Evolutionary conservation across 2,329 filamentous ascomycete species (phyloP), one percentile per base, ranked within the genome.

Genomic region (Colletotrichum liaoningense): DNA sequence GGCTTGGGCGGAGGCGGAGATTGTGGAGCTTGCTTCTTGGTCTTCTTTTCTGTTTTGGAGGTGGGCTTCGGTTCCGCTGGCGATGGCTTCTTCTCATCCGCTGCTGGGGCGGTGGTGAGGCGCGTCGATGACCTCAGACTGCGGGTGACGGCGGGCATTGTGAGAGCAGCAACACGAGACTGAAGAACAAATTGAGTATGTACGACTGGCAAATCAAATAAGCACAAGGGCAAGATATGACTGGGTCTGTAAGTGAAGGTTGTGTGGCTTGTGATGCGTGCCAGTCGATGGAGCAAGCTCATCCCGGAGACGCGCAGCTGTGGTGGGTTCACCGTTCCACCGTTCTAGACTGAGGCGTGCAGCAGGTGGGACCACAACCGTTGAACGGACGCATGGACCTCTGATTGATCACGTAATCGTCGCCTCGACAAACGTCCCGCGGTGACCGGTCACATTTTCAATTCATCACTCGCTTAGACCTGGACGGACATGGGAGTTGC

Each of bases 51-150:
- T 11, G 28, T 6, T 11, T 56, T 38, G 2, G 35, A 12, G n/a
- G 28, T 19, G 26, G 16, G 9, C 46, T 71, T 65, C 3, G 28
- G n/a, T 57, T 66, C 65, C 24, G 24, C 60, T 1, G 22, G 9
- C 3, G 4, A 14, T 26, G 46, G 16, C 70, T 55, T 64, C 49
- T 62, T 57, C 54, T 65, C 42, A 12, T 60, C 59, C 6, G 24
- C 26, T 5, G 62, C 22, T 4, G 55, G 14, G 9, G 56, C 46
- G 9, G 56, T 35, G 0, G 49, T 35, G 35, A 54, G 62, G 42
- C 67, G 71, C 67, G 71, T 66, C 60, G 71, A 73, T 49, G 71
- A 73, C 71, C 69, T 54, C 16, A 72, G 59, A 22, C 62, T 73
- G 4, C 71, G 62, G 26, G 71, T 73, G 12, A 56, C 19, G 26